These are phyloP conservation scores for Babesia sp. DNA, from an alignment of 169 alveolate genomes.

Conservation along the genomic window DNA sequence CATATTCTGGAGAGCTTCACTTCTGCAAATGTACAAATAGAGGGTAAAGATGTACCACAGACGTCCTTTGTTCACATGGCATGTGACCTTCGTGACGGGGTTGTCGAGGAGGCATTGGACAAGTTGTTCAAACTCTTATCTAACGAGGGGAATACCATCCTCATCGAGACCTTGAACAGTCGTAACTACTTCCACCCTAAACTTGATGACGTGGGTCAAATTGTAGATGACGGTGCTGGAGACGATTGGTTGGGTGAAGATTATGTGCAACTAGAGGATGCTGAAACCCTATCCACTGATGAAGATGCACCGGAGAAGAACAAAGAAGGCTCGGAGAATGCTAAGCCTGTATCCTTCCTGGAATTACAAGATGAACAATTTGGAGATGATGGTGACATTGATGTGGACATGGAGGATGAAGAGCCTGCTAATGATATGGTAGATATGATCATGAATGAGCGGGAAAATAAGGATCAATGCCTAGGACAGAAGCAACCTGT, in stretches of 20 bases:
- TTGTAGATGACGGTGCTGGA: not conserved
- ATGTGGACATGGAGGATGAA: not conserved
- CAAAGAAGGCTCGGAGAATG: not conserved
- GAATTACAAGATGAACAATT: constrained; percentile 21
- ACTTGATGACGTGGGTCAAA: constrained; percentile 20
- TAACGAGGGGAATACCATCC: constrained; percentile 39
- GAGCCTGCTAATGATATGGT: not conserved
- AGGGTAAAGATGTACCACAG: constrained; percentile 5
- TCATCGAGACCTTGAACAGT: constrained; percentile 38
- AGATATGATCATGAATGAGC: not conserved
- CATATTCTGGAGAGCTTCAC: constrained; percentile 37
- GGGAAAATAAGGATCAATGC: not conserved
- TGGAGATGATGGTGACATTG: not conserved
- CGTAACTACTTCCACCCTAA: constrained; percentile 37
- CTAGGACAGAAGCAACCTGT: not conserved
- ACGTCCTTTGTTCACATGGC: constrained; percentile 33
- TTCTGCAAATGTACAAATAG: constrained; percentile 10
- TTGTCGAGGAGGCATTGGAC: constrained; percentile 30
- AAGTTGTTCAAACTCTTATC: constrained; percentile 45
- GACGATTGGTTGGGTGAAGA: constrained; percentile 2
- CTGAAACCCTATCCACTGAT: constrained; percentile 11
- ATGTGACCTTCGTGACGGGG: constrained; percentile 40
- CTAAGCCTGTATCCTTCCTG: constrained; percentile 43
- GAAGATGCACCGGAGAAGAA: constrained; percentile 4
- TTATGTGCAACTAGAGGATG: constrained; percentile 27